Base-by-base conservation (phyloP, 495 filamentous ascomycete genomes). In the Lophium mytilinum region DNA sequence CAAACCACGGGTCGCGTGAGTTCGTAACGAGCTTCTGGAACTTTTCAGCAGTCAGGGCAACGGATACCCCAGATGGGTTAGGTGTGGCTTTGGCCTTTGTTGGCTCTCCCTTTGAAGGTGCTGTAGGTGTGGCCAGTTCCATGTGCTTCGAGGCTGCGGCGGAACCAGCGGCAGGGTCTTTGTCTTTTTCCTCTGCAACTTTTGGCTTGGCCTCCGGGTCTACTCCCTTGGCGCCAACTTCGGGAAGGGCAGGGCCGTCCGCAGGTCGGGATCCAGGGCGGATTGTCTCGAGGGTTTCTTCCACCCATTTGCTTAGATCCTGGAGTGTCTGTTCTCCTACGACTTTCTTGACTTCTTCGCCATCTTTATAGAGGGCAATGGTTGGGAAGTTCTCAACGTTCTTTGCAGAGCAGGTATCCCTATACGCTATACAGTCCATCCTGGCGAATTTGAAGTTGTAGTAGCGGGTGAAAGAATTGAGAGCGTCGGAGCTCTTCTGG, bases 1-100 rank as follows among this genome's bases (percentile, higher is more conserved):
- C 83, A 65, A 98, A 96, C 93, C 93, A 98, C 14, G 90, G 86
- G 45, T 97, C 90, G 43, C 86, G 83, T 0, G 90, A 88, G 66
- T 83, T 86, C 4, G 89, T 95, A 21, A 98, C 91, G 33, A 83
- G 73, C 51, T 80, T 85, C 68, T 92, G 85, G 75, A 98, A 98
- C 58, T 75, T 86, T 67, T 97, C 92, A 19, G 87, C 84, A 17
- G 83, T 86, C 17, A 98, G 80, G 9, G 84, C 73, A 11, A 87
- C 75, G 12, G 89, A 94, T 7, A 76, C 73, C 15, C 93, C 93
- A 43, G 81, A 70, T 9, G 81, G 80, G 61, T 98, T 64, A 15
- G 65, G 62, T 4, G 68, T 66, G 40, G 57, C n/a, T 40, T 56
- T 58, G 9, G 52, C 57, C n/a, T 69, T 64, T 15, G 60, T 69